phyloP scores from a whole-genome alignment of 495 filamentous ascomycete genomes.

The Bryoglossum gracile region DNA sequence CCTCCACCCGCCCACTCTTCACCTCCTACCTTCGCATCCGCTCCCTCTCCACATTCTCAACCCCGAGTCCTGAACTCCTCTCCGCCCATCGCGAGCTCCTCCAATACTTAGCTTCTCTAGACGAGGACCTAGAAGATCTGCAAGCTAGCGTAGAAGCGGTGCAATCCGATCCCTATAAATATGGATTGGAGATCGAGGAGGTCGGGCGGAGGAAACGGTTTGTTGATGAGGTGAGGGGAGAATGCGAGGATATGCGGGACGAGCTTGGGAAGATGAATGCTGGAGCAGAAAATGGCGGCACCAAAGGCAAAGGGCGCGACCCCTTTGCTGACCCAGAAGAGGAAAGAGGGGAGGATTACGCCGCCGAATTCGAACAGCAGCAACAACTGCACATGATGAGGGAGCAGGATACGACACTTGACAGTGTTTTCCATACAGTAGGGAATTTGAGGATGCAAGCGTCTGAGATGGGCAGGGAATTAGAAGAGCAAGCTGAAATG shows the following conservation, averaged over 20 bases:
- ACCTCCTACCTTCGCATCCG: conserved; percentile 94
- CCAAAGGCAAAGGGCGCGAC: conserved; percentile 19
- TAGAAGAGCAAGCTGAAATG: conserved; percentile 84
- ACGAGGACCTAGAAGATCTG: conserved; percentile 82
- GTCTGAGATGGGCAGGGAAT: conserved; percentile 86
- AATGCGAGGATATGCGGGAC: conserved; percentile 81
- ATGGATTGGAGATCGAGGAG: conserved; percentile 78
- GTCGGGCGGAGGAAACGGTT: conserved; percentile 72
- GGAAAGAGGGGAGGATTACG: conserved; percentile 52
- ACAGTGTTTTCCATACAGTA: conserved; percentile 88
- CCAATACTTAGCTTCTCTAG: conserved; percentile 64
- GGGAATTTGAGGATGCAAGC: conserved; percentile 85
- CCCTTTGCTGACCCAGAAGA: conserved; percentile 30
- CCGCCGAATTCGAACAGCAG: conserved; percentile 86
- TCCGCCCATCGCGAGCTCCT: conserved; percentile 81
- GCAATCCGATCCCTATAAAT: conserved; percentile 83
- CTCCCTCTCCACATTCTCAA: conserved; percentile 54
- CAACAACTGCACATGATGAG: conserved; percentile 86
- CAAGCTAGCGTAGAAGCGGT: conserved; percentile 80
- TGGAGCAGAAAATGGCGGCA: conserved; percentile 7
- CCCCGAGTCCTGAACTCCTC: conserved; percentile 73
- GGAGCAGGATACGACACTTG: conserved; percentile 88
- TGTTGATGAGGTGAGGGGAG: conserved; percentile 80
- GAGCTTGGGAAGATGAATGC: conserved; percentile 51
- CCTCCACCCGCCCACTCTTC: conserved; percentile 75